A percentile compares a stretch with the other conserved stretches of the same genome.
These are phyloP conservation scores for Platanus orientalis DNA, from an alignment of 164 flowering plant species.

Conservation along the genomic window DNA sequence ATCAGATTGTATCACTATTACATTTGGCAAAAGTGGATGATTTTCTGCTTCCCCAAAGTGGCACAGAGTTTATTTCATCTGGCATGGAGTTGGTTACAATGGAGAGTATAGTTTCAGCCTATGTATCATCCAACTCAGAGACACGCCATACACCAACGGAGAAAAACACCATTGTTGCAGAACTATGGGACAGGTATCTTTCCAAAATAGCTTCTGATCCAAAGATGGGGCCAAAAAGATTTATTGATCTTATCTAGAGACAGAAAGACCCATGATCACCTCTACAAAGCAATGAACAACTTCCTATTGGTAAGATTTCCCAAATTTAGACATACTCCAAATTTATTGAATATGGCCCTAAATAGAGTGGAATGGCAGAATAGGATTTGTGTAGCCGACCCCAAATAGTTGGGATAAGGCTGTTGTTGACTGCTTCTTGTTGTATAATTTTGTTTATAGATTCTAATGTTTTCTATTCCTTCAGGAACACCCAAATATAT, in stretches of 20 bases:
- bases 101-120: slow-evolving; percentile 55
- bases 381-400: too few species aligned
- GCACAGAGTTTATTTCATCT: slow-evolving; percentile 34
- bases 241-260: slow-evolving; percentile 65
- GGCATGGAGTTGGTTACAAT: slow-evolving; percentile 55
- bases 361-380: too few species aligned
- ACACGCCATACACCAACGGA: slow-evolving; percentile 26
- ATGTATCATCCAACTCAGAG: slow-evolving; percentile 31
- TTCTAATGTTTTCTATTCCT: slow-evolving; percentile 8
- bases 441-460: neutral
- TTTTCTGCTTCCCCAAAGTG: slow-evolving; percentile 48
- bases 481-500: slow-evolving; percentile 59
- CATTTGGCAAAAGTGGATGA: slow-evolving; percentile 70
- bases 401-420: too few species aligned
- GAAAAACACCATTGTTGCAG: slow-evolving; percentile 44
- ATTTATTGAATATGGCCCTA: neutral
- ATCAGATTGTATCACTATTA: slow-evolving; percentile 51
- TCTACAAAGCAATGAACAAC: slow-evolving; percentile 57
- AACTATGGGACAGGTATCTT: slow-evolving; percentile 76
- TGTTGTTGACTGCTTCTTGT: neutral
- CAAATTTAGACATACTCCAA: neutral
- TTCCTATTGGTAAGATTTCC: slow-evolving; percentile 35
- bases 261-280: slow-evolving; percentile 68
- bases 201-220: slow-evolving; percentile 52
- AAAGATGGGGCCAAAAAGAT: slow-evolving; percentile 41